Evolutionary conservation across 2,329 filamentous ascomycete genomes (phyloP).

Genomic region (Arthroderma uncinatum): DNA sequence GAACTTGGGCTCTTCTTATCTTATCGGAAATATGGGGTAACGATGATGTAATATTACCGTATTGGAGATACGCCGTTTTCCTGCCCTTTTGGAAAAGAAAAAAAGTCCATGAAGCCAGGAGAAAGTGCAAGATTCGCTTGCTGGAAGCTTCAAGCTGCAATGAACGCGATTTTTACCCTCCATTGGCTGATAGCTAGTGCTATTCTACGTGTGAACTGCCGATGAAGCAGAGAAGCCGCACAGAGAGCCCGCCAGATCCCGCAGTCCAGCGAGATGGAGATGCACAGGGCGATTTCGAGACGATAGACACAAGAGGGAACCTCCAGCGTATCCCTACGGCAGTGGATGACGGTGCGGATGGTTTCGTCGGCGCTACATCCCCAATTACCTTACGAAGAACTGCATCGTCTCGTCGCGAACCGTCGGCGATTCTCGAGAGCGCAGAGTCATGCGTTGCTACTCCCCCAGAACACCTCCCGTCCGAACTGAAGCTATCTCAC

Average conservation of each 20-base stretch:
- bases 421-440: constrained; percentile 32
- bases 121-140: background rate
- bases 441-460: constrained; percentile 16
- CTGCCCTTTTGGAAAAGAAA: too few relatives aligned
- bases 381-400: constrained; percentile 36
- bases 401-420: constrained; percentile 8
- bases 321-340: background rate
- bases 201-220: background rate
- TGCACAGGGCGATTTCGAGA: background rate
- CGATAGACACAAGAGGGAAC: constrained; percentile 5
- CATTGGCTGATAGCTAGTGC: background rate
- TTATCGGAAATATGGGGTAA: background rate
- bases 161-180: background rate
- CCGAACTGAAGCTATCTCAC: constrained; percentile 17
- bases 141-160: background rate
- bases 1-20: background rate
- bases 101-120: background rate
- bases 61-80: background rate
- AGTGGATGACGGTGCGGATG: constrained; percentile 10
- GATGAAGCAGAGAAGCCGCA: background rate
- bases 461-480: constrained; percentile 8
- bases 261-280: constrained; percentile 5
- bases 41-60: background rate
- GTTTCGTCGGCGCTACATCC: constrained; percentile 21
- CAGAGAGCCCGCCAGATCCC: constrained; percentile 1